Conservation (phyloP, 1,284 basidiomycete genomes). For the Peniophora sp. region DNA sequence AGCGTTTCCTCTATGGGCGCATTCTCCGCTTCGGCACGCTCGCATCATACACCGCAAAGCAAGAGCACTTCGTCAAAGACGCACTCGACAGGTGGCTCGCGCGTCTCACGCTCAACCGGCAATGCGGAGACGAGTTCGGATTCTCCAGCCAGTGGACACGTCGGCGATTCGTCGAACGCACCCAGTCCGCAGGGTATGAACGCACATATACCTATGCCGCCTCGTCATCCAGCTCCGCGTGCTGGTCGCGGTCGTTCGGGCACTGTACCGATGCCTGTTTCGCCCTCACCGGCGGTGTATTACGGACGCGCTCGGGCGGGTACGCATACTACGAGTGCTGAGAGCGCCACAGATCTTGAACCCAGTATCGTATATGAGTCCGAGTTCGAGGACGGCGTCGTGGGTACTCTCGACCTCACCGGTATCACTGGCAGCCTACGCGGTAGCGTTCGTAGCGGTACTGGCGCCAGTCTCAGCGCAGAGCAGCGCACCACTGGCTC, state of each 20-base stretch:
- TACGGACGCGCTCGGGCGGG: conserved; percentile 22
- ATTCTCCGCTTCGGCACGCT: conserved; percentile 16
- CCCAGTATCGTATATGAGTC: conserved; percentile 24
- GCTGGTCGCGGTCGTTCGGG: conserved; percentile 32
- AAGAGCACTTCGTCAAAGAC: conserved; percentile 32
- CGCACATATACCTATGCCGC: conserved; percentile 57
- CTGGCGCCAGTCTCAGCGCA: neutral
- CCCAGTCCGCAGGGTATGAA: conserved; percentile 29
- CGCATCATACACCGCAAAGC: conserved; percentile 20
- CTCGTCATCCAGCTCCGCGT: conserved; percentile 43
- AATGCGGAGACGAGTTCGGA: conserved; percentile 48
- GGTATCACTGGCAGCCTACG: neutral
- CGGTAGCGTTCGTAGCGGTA: neutral
- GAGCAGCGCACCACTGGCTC: neutral
- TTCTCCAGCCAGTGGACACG: conserved; percentile 28
- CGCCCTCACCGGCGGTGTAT: conserved; percentile 29
- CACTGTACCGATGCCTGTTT: conserved; percentile 41
- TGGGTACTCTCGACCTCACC: conserved; percentile 3
- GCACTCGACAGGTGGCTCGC: conserved; percentile 34
- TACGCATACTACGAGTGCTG: conserved; percentile 28
- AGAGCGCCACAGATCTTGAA: conserved; percentile 34
- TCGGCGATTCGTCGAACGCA: conserved; percentile 16
- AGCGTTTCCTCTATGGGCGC: conserved; percentile 33
- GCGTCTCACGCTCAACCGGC: conserved; percentile 47
- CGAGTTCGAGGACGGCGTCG: conserved; percentile 27